phyloP scores from a whole-genome alignment of 345 rosid species.

The Corchorus olitorius region DNA sequence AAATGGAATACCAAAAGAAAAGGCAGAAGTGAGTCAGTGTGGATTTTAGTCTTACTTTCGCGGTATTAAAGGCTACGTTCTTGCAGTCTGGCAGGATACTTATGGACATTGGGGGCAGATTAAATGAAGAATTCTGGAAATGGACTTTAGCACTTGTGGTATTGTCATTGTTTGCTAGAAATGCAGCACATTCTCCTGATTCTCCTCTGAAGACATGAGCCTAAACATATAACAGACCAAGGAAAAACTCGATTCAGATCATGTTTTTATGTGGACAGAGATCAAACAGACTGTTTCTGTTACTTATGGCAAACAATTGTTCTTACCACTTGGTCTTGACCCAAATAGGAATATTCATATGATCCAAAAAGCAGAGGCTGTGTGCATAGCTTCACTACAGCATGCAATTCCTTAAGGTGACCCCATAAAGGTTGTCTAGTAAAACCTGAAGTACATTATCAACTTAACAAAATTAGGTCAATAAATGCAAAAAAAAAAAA shows the following conservation, averaged over 20 bases:
- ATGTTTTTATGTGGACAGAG: background rate
- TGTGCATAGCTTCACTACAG: constrained; percentile 54
- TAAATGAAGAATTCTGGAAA: constrained; percentile 50
- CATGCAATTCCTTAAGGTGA: constrained; percentile 72
- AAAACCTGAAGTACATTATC: constrained; percentile 40
- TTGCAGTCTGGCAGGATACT: constrained; percentile 80
- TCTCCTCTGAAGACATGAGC: constrained; percentile 57
- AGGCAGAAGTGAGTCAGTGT: background rate
- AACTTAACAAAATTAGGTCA: background rate
- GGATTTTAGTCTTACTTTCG: constrained; percentile 44
- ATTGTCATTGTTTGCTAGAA: constrained; percentile 54
- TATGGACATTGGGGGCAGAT: constrained; percentile 59
- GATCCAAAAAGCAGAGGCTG: constrained; percentile 57
- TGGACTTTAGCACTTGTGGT: constrained; percentile 30
- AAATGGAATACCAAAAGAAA: background rate
- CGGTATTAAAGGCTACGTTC: constrained; percentile 65
- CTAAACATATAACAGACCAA: constrained; percentile 31
- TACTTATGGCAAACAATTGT: background rate
- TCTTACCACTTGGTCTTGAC: constrained; percentile 56
- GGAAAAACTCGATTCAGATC: background rate
- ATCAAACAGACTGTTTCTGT: background rate
- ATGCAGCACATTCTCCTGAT: constrained; percentile 59
- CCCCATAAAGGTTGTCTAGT: constrained; percentile 78
- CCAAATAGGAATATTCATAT: constrained; percentile 33
- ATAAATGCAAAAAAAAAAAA: no score